These are phyloP conservation scores for Cytospora paraplurivora DNA, from an alignment of 2,329 filamentous ascomycete genomes.

Conservation along the genomic window DNA sequence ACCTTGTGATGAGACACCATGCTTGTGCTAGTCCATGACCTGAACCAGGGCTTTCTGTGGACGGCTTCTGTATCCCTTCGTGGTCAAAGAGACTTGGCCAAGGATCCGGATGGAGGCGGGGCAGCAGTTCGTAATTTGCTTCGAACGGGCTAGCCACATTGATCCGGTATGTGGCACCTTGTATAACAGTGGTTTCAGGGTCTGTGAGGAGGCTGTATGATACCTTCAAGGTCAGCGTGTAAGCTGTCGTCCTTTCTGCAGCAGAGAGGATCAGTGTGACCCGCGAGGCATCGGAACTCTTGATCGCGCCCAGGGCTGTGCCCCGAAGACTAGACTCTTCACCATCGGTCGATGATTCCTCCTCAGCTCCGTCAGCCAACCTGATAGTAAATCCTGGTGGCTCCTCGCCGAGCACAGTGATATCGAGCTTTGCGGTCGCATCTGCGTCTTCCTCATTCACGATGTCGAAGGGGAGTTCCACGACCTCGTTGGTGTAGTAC, in stretches of 20 bases:
- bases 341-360: constrained; percentile 35
- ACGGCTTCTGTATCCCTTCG: constrained; percentile 46
- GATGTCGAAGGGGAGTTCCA: constrained; percentile 69
- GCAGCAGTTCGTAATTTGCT: constrained; percentile 84
- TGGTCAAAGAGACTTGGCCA: constrained; percentile 88
- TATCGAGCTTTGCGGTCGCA: constrained; percentile 70
- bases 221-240: constrained; percentile 72
- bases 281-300: constrained; percentile 45
- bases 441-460: constrained; percentile 82
- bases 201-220: constrained; percentile 81
- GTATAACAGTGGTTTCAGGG: constrained; percentile 76
- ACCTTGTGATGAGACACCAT: constrained; percentile 76
- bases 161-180: constrained; percentile 68
- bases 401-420: constrained; percentile 64
- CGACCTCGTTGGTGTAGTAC: constrained; percentile 82
- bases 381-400: constrained; percentile 50
- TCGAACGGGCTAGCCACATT: constrained; percentile 84
- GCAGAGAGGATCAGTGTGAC: constrained; percentile 54
- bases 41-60: constrained; percentile 4
- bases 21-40: constrained; percentile 70
- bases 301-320: constrained; percentile 51
- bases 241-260: constrained; percentile 53
- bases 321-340: constrained; percentile 45
- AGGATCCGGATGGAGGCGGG: constrained; percentile 71
- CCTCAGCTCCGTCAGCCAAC: constrained; percentile 39